Evolutionary conservation across 176 grass and related monocot genomes (phyloP).

Genomic region (Carex myosuroides): DNA sequence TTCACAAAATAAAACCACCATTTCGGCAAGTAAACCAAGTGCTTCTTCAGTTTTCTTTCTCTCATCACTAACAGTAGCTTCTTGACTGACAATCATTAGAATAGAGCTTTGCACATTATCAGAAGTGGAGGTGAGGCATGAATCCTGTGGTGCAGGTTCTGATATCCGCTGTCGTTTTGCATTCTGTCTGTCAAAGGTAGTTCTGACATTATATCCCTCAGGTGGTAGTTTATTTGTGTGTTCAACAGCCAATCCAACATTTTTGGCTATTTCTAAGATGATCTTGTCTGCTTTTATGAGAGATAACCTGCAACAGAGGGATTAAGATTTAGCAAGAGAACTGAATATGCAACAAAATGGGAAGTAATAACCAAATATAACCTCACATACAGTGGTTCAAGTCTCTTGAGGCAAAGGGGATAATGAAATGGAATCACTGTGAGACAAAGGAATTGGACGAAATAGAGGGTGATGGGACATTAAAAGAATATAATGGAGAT

Average conservation of each 20-base stretch:
- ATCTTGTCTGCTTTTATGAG: conserved; percentile 59
- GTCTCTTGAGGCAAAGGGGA: neutral
- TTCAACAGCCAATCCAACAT: conserved; percentile 77
- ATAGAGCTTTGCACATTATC: conserved; percentile 29
- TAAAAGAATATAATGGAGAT: neutral
- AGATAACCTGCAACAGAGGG: conserved; percentile 55
- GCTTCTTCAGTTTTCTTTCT: conserved; percentile 46
- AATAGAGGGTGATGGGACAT: neutral
- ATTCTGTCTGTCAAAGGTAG: conserved; percentile 76
- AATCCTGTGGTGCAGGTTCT: conserved; percentile 32
- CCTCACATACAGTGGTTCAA: neutral
- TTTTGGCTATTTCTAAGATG: conserved; percentile 55
- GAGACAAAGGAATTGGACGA: neutral
- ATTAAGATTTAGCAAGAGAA: conserved; percentile 21
- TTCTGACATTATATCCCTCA: conserved; percentile 46
- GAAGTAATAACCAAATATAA: neutral
- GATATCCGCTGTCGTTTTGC: conserved; percentile 67
- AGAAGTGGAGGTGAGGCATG: conserved; percentile 18
- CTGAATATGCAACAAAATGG: conserved; percentile 10
- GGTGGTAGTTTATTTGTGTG: conserved; percentile 68
- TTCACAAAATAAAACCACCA: conserved; percentile 90
- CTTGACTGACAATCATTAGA: conserved; percentile 23
- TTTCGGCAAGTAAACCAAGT: conserved; percentile 69
- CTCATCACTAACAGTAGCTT: conserved; percentile 37
- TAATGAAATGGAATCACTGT: neutral